Conservation (phyloP, 2,329 filamentous ascomycete species). For the Simplicillium sp. region DNA sequence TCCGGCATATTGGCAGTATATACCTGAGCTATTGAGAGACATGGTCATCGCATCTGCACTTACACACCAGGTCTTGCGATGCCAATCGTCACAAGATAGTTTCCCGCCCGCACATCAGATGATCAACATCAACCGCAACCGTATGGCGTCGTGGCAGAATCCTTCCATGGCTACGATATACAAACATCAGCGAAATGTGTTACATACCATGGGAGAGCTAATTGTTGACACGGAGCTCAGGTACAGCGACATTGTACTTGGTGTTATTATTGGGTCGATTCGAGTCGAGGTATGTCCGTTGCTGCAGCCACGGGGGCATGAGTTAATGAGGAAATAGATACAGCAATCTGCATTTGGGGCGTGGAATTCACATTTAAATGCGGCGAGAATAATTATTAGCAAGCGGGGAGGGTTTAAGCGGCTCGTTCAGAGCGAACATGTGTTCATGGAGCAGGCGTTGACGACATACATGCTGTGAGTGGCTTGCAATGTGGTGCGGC, state of each 20-base stretch:
- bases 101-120: neutral
- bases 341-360: slow-evolving; percentile 9
- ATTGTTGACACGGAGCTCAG: slow-evolving; percentile 1
- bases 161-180: slow-evolving; percentile 5
- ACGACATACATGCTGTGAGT: too few species aligned
- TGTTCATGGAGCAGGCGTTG: too few species aligned
- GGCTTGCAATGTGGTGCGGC: too few species aligned
- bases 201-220: slow-evolving; percentile 3
- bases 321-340: slow-evolving; percentile 1
- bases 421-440: too few species aligned
- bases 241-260: slow-evolving; percentile 3
- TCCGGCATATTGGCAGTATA: slow-evolving; percentile 5
- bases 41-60: slow-evolving; percentile 4
- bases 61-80: slow-evolving; percentile 7
- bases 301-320: too few species aligned
- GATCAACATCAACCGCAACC: slow-evolving; percentile 1
- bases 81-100: neutral
- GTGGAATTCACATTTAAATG: slow-evolving; percentile 1
- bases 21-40: slow-evolving; percentile 7
- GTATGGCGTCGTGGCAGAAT: slow-evolving; percentile 3
- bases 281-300: slow-evolving; percentile 5
- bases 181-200: slow-evolving; percentile 5
- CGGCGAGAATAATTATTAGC: too few species aligned
- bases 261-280: slow-evolving; percentile 4
- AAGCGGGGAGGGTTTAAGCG: too few species aligned